phyloP scores from a whole-genome alignment of 768 basidiomycete genomes.

The Leccinum truebloodii region DNA sequence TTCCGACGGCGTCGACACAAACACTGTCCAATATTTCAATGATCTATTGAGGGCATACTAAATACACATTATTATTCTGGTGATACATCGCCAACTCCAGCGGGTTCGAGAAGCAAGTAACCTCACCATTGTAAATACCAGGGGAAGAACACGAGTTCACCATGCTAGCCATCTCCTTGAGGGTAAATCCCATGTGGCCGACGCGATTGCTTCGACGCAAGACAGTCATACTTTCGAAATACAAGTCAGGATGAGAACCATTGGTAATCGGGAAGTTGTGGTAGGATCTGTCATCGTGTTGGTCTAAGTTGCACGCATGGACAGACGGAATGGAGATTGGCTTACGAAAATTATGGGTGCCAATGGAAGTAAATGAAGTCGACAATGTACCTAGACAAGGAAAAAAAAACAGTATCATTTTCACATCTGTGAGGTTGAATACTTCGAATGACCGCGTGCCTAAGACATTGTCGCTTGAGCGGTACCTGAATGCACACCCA shows the following conservation, averaged over 20 bases:
- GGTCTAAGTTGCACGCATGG: slow-evolving; percentile 75
- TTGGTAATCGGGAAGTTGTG: slow-evolving; percentile 93
- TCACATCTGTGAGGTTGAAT: no score
- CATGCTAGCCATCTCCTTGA: slow-evolving; percentile 70
- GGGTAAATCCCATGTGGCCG: slow-evolving; percentile 86
- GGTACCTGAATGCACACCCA: no score
- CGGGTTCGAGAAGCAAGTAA: slow-evolving; percentile 57
- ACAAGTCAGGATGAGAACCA: slow-evolving; percentile 97
- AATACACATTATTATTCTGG: slow-evolving; percentile 48
- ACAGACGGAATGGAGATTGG: slow-evolving; percentile 86
- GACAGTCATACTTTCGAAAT: slow-evolving; percentile 89
- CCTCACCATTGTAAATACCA: slow-evolving; percentile 72
- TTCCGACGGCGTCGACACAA: no score
- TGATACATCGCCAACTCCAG: slow-evolving; percentile 98
- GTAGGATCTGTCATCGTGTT: slow-evolving; percentile 71
- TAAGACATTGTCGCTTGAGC: no score
- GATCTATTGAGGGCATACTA: no score
- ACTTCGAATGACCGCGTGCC: no score
- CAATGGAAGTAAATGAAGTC: not conserved
- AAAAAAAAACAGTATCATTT: slow-evolving; percentile 29
- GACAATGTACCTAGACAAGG: slow-evolving; percentile 82
- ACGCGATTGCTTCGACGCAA: slow-evolving; percentile 89
- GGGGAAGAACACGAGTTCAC: slow-evolving; percentile 63
- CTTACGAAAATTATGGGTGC: slow-evolving; percentile 41
- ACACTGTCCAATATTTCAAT: no score